Base-by-base conservation (phyloP, 441 rosid species). In the Lepidium campestre region DNA sequence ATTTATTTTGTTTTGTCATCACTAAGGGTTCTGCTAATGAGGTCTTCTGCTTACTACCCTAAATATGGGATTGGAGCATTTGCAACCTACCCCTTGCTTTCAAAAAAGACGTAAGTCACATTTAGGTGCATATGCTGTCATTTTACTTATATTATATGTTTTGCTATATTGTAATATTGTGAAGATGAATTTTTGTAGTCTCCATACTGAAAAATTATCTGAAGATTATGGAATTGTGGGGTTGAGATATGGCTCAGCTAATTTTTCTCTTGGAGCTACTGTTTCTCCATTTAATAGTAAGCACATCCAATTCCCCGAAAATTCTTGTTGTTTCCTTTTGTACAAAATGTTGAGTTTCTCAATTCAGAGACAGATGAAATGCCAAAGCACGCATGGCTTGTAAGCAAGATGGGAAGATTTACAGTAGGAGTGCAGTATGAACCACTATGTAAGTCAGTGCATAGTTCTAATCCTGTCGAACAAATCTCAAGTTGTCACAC, bases 321-420 rank as follows among this genome's bases (percentile, higher is more conserved):
- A 18, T 41, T 48, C 2, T 7, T 4, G 11, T 69, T 20, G 5
- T 23, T 4, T 41, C 6, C 15, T 12, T 29, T 9, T 46, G 4
- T 48, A 34, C 19, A 31, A 54, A 4, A 17, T 61, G 9, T 17
- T 55, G 59, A 68, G 47, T 32, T 67, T 25, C 31, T 50, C 46
- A 45, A 70, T 77, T 61, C 79, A 88, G 93, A 61, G 60, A 77
- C 53, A 44, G 79, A 80, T 47, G 89, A 87, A 65, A 57, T 83
- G 67, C 96, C 97, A 45, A 85, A 80, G 70, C 75, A 15, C 68
- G 97, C 96, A 67, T 93, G 98, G 98, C 67, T 93, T 34, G 87
- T 93, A 53, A 87, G 91, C 89, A 90, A 84, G 83, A 71, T 85
- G 68, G 98, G 98, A 72, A 89, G 89, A 72, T 78, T 93, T 54